Evolutionary conservation across 257 asterid species (phyloP), one percentile per base, ranked within the genome.

Genomic region (Cinchona pubescens): DNA sequence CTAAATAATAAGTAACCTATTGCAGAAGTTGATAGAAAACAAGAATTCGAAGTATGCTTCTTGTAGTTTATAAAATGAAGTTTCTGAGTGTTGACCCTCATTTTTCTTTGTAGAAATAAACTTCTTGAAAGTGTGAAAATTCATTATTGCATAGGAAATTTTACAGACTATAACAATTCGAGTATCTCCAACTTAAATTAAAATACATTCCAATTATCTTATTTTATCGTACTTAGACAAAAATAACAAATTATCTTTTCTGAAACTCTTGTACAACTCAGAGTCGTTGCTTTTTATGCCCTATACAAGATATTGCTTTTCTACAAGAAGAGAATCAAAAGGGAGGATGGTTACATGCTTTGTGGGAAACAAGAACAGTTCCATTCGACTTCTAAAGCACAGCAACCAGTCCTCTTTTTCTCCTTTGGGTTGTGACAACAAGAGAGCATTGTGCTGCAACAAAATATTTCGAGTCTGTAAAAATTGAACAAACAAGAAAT

Each of bases 381-480:
- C 27, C 25, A n/a, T 12, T 15, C 15, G 59, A 45, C 32, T 49
- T 49, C 32, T 70, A 48, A 30, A 70, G 63, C 46, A 21, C 23
- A 49, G 37, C 32, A 49, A 69, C 11, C 59, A 69, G 21, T 32
- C 29, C 10, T 48, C 21, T 9, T 7, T 27, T 16, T 18, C 4
- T 69, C 60, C 23, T 16, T 48, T 69, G 49, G 45, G 46, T 30
- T 78, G 75, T 83, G 86, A 45, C 49, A 45, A 16, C 49, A 45
- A 45, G 49, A 45, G 49, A 8, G 49, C 53, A 48, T 48, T n/a
- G n/a, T n/a, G n/a, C n/a, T n/a, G n/a, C n/a, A n/a, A n/a, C n/a
- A n/a, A n/a, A n/a, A n/a, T n/a, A n/a, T n/a, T n/a, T n/a, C n/a
- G n/a, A n/a, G n/a, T n/a, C n/a, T n/a, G n/a, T n/a, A n/a, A n/a